Conservation (phyloP, 768 basidiomycete species). For the Boletus vinaceobasis region DNA sequence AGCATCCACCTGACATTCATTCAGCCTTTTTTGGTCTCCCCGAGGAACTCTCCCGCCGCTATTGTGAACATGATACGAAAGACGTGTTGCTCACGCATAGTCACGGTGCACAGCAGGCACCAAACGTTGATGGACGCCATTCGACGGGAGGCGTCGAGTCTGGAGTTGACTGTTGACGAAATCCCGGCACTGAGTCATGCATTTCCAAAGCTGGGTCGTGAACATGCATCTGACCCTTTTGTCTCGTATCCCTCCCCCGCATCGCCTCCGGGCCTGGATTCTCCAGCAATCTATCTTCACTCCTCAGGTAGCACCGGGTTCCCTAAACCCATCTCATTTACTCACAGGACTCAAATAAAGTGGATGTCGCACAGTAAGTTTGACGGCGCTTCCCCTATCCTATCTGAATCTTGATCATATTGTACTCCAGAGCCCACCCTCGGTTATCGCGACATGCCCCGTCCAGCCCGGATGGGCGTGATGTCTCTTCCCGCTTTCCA, state of each 20-base stretch:
- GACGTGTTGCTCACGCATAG: constrained; percentile 16
- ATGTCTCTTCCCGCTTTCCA: constrained; percentile 41
- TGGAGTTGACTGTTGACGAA: constrained; percentile 6
- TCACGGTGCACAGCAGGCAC: constrained; percentile 10
- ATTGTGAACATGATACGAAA: constrained; percentile 20
- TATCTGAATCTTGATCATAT: neutral
- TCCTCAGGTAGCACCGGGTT: constrained; percentile 43
- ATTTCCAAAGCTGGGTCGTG: constrained; percentile 35
- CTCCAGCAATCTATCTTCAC: constrained; percentile 15
- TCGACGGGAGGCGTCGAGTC: neutral
- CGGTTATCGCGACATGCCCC: neutral
- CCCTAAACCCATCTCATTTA: constrained; percentile 41
- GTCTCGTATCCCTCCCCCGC: constrained; percentile 5
- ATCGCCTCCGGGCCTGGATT: constrained; percentile 7
- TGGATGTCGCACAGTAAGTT: constrained; percentile 35
- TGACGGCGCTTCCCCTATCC: too few relatives aligned
- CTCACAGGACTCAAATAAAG: constrained; percentile 29
- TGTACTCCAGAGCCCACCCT: neutral
- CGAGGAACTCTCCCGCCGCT: constrained; percentile 19
- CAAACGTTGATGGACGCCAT: constrained; percentile 11
- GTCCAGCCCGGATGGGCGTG: constrained; percentile 15
- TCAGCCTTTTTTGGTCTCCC: constrained; percentile 25
- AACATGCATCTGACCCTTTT: constrained; percentile 6
- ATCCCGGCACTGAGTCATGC: constrained; percentile 19
- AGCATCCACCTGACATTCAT: neutral